phyloP scores from a whole-genome alignment of 495 filamentous ascomycete genomes.

The Xylaria sp. region DNA sequence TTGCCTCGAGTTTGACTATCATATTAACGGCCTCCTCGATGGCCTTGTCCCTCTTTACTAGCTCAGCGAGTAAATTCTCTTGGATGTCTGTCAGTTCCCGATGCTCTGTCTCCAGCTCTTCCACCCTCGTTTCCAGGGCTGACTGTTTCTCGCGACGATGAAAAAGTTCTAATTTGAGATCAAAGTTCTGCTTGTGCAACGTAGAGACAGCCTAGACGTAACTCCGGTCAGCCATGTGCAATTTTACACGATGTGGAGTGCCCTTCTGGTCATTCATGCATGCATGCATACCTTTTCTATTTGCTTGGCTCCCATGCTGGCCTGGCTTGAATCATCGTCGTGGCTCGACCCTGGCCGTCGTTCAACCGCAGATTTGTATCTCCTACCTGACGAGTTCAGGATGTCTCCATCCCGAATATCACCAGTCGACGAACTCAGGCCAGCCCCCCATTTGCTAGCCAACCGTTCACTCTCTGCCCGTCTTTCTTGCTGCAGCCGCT shows the following conservation, averaged over 20 bases:
- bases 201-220: slow-evolving; percentile 53
- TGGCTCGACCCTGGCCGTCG: slow-evolving; percentile 44
- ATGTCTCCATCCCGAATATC: slow-evolving; percentile 36
- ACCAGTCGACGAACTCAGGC: slow-evolving; percentile 40
- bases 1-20: slow-evolving; percentile 77
- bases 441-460: slow-evolving; percentile 43
- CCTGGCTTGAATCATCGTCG: slow-evolving; percentile 45
- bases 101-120: slow-evolving; percentile 63
- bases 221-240: slow-evolving; percentile 21
- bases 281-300: slow-evolving; percentile 48
- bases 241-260: background rate
- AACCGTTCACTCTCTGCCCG: slow-evolving; percentile 53
- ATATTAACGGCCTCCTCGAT: slow-evolving; percentile 82
- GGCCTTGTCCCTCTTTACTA: slow-evolving; percentile 79
- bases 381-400: slow-evolving; percentile 43
- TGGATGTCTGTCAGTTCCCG: slow-evolving; percentile 44
- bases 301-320: slow-evolving; percentile 55
- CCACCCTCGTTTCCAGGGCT: slow-evolving; percentile 65
- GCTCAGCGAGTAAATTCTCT: slow-evolving; percentile 61
- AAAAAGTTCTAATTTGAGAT: slow-evolving; percentile 84
- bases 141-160: slow-evolving; percentile 69
- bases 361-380: slow-evolving; percentile 36
- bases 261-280: background rate
- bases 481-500: slow-evolving; percentile 57
- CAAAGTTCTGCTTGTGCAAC: slow-evolving; percentile 87